Base-by-base conservation (phyloP, 2,329 filamentous ascomycete species). In the Curvularia lunata region DNA sequence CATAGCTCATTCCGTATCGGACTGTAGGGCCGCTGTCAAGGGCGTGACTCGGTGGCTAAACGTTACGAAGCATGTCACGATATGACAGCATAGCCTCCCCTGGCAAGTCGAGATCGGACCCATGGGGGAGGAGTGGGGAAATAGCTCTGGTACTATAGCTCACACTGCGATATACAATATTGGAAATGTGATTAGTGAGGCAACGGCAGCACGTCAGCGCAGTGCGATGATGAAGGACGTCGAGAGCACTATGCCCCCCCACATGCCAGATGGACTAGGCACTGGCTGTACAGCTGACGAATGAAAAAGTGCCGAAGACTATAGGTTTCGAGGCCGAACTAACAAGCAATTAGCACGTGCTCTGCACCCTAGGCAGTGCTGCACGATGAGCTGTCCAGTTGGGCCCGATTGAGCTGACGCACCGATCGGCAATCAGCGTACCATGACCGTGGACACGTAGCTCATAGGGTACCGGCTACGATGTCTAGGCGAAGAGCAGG, bases 381-480 rank as follows among this genome's bases (percentile, higher is more conserved):
- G 75, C 73, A 71, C 59, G 70, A 75, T 77, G 74, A 68, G 75
- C 64, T 77, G 75, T 71, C 74, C 59, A 65, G 59, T 55, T 41
- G 41, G 48, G 21, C 45, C 51, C 50, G 59, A 56, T 61, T 48
- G 59, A 67, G 73, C 69, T 62, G 64, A 61, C 66, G 62, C 61
- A 63, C 58, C 61, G 34, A 47, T 64, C 59, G 64, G 56, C 64
- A 27, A 62, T n/a, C 46, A 38, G 48, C 58, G 55, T 67, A 61
- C 75, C 75, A 64, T 60, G 62, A 66, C 61, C 50, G 60, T 68
- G 75, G 75, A 62, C 68, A 64, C 32, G 62, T 56, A 62, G 63
- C 65, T 75, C 62, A 77, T 76, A 76, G 75, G 74, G 56, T 76
- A 77, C 74, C 74, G 49, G 58, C 61, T 59, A 48, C 59, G 48